Percentiles rank a stretch among this genome's conserved stretches.
These are phyloP conservation scores for Paecilomyces sp. DNA, from an alignment of 2,329 filamentous ascomycete genomes.

Conservation along the genomic window DNA sequence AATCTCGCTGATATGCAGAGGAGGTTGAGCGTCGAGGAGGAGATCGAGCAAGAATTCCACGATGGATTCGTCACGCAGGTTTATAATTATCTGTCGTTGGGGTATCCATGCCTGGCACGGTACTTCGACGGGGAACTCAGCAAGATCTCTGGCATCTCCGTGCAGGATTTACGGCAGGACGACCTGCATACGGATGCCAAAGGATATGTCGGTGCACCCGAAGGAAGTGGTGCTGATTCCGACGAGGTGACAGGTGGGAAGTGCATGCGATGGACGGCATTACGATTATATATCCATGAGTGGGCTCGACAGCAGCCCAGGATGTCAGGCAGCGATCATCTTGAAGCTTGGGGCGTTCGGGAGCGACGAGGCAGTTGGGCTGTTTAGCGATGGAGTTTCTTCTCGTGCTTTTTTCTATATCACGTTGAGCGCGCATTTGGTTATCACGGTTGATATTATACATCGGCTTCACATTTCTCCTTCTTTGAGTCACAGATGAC, in stretches of 20 bases:
- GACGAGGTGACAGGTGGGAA: constrained; percentile 40
- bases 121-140: constrained; percentile 78
- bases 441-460: too few species aligned
- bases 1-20: constrained; percentile 12
- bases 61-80: constrained; percentile 89
- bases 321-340: constrained; percentile 52
- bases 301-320: constrained; percentile 84
- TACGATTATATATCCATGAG: constrained; percentile 76
- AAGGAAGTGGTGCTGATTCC: constrained; percentile 32
- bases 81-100: constrained; percentile 91
- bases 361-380: constrained; percentile 61
- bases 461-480: too few species aligned
- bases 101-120: constrained; percentile 78
- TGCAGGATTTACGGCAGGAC: constrained; percentile 63
- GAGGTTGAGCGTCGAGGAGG: constrained; percentile 32
- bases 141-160: constrained; percentile 65
- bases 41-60: constrained; percentile 61
- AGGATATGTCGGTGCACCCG: constrained; percentile 60
- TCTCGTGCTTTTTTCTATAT: not conserved
- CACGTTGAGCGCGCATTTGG: not conserved
- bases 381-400: constrained; percentile 34
- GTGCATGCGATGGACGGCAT: constrained; percentile 74
- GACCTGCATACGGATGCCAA: constrained; percentile 59
- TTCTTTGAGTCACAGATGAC: too few species aligned
- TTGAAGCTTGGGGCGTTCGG: constrained; percentile 59